Evolutionary conservation across 129 eudicot genomes (phyloP).

Genomic region (Dittrichia graveolens): DNA sequence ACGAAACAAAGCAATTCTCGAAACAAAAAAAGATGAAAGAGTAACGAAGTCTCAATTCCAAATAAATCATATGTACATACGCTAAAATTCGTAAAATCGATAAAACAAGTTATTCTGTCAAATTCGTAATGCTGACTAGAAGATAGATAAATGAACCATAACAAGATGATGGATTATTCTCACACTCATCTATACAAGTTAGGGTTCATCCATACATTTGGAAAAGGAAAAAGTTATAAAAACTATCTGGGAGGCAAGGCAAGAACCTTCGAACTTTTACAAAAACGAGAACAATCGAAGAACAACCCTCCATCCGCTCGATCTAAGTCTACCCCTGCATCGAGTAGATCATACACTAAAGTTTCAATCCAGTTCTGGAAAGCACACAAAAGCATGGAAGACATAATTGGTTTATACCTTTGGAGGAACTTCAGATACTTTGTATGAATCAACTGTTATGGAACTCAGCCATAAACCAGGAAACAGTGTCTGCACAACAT

Average conservation of each 20-base stretch:
- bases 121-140: too few relatives aligned
- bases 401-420: conserved; percentile 32
- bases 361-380: not conserved
- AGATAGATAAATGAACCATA: conserved; percentile 1
- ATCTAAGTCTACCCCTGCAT: conserved; percentile 22
- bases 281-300: conserved; percentile 21
- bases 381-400: not conserved
- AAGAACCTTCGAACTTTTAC: conserved; percentile 29
- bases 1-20: too few relatives aligned
- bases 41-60: too few relatives aligned
- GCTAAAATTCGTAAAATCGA: too few relatives aligned
- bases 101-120: too few relatives aligned
- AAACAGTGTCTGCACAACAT: conserved; percentile 48
- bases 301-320: conserved; percentile 13
- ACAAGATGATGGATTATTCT: conserved; percentile 37
- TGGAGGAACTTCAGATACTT: conserved; percentile 48
- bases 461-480: conserved; percentile 62
- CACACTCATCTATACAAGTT: conserved; percentile 41
- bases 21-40: too few relatives aligned
- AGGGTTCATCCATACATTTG: conserved; percentile 36
- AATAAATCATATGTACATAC: too few relatives aligned
- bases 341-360: not conserved
- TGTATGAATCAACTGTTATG: conserved; percentile 58
- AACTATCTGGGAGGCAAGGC: not conserved
- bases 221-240: conserved; percentile 16